Base-by-base conservation (phyloP, 1,284 basidiomycete species). In the Moesziomyces parantarcticus region DNA sequence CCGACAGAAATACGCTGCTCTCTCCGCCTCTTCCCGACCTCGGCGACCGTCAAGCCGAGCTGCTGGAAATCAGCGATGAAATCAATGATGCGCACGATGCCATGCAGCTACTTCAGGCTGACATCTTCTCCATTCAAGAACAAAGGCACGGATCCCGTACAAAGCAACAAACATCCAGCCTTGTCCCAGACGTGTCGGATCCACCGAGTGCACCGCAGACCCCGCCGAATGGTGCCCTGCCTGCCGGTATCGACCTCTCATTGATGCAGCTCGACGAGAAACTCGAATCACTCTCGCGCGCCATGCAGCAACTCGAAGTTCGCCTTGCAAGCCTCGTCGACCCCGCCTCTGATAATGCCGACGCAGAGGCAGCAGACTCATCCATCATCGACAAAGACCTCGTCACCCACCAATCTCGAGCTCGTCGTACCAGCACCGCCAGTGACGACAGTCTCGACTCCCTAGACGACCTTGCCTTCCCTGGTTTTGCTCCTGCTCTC, bases 181-280 rank as follows among this genome's bases (percentile, higher is more conserved):
- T 18, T 18, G 16, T 39, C 18, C 36, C 36, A 41, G 21, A 23
- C 23, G 25, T 25, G 18, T 13, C 4, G n/a, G 22, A 18, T 21
- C 40, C 13, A 23, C 18, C 10, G 4, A 20, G 7, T 40, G 50
- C 21, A 16, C 26, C n/a, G 23, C 44, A 46, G 26, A 48, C 25
- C 23, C 52, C 55, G 23, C 46, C 45, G 14, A 34, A 50, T 14
- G 48, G 29, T 20, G 8, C 61, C 13, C 29, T 41, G 5, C 22
- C 56, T 3, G 87, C 86, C 60, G 88, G 90, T 54, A 92, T 94
- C 61, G 92, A 94, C 81, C 88, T 90, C 63, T 91, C 92, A 4
- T 86, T 94, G 41, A 90, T 91, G 85, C 88, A 85, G 64, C 88
- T 94, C 58, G 90, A 94, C 72, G 91, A 92, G 83, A 89, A 89